Base-by-base conservation (phyloP, 2,329 filamentous ascomycete genomes). In the Aspergillus pseudoterreus region DNA sequence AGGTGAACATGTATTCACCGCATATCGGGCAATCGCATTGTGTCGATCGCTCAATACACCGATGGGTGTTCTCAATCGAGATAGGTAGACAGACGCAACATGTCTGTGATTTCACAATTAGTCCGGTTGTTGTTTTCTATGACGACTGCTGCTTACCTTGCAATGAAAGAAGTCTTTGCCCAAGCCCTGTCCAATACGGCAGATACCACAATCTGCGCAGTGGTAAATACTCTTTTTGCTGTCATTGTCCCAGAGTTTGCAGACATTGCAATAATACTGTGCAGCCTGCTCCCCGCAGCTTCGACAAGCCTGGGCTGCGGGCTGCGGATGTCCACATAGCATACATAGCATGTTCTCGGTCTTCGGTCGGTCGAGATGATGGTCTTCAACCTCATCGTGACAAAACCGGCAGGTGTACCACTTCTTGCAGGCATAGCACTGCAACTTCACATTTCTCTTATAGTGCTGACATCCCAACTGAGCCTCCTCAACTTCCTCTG, bases 81-180 rank as follows among this genome's bases (percentile, higher is more conserved):
- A 96, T 96, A 6, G 90, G 88, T 64, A 97, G 94, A 74, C 94
- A 99, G 22, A 95, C 91, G 62, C 90, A 90, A 72, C 94, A 99
- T 62, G 85, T 92, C 86, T 91, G 48, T 6, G n/a, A 36, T 12
- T 35, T 30, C 33, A 44, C 30, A 6, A 33, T 67, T 33, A 67
- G 59, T 38, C 38, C 24, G 36, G n/a, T 19, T 4, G n/a, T 38
- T 42, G 1, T 24, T 21, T n/a, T 10, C 10, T 9, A 14, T 12
- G n/a, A 3, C 5, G 27, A 32, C 11, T 42, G 22, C 22, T 22
- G 61, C 73, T 69, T 75, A 92, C 90, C 82, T 96, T 95, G 87
- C 94, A 99, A 71, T 99, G 94, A 65, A 95, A 92, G 68, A 95
- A 99, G 68, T 99, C 94, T 67, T 96, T 97, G 4, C 94, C 92